A percentile compares a stretch with the other conserved stretches of the same genome.
phyloP scores from a whole-genome alignment of 2,329 filamentous ascomycete species.

The Sphaceloma murrayae region DNA sequence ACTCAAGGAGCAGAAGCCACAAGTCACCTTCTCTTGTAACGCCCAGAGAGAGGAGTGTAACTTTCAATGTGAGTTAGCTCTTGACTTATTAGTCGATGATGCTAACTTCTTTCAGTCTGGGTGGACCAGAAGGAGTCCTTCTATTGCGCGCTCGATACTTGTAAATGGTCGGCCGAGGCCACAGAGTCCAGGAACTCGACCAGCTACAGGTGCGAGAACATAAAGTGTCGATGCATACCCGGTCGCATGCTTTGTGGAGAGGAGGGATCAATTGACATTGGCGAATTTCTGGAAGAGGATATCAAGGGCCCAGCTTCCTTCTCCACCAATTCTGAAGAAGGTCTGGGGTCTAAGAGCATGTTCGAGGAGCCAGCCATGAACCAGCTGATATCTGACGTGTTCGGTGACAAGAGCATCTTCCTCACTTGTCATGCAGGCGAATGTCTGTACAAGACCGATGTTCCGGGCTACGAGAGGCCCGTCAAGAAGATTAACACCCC shows the following conservation, averaged over 20 bases:
- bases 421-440: conserved; percentile 77
- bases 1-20: conserved; percentile 72
- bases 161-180: conserved; percentile 61
- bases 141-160: conserved; percentile 82
- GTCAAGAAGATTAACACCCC: conserved; percentile 96
- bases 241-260: conserved; percentile 92
- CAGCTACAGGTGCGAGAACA: conserved; percentile 71
- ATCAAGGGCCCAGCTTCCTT: conserved; percentile 87
- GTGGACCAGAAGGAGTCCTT: conserved; percentile 90
- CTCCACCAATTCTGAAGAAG: conserved; percentile 51
- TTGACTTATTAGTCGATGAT: not conserved
- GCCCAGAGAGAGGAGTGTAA: conserved; percentile 67
- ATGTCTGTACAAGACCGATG: conserved; percentile 84
- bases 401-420: conserved; percentile 83
- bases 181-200: conserved; percentile 67
- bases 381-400: conserved; percentile 74
- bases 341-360: conserved; percentile 56
- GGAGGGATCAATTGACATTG: conserved; percentile 81
- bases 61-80: conserved; percentile 69
- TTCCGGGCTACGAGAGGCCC: conserved; percentile 80
- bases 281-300: conserved; percentile 70
- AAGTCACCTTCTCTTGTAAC: conserved; percentile 91
- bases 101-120: conserved; percentile 58
- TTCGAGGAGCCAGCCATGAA: conserved; percentile 94
- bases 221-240: conserved; percentile 78